These are phyloP conservation scores for Mycena galericulata DNA, from an alignment of 768 basidiomycete genomes.

Conservation along the genomic window DNA sequence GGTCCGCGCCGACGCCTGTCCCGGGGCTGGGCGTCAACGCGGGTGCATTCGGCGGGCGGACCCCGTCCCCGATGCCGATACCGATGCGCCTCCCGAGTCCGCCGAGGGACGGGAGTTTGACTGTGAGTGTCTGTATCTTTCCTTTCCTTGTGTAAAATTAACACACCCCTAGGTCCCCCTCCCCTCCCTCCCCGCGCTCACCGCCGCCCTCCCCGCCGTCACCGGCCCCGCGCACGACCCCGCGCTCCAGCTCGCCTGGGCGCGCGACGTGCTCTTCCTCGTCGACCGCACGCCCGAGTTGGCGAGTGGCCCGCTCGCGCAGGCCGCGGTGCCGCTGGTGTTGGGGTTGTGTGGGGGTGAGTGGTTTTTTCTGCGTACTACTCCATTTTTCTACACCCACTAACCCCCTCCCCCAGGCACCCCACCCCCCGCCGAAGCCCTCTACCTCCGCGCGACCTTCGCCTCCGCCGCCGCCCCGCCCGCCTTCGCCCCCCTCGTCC, in stretches of 20 bases:
- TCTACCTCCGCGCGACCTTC: conserved; percentile 83
- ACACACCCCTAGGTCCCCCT: conserved; percentile 57
- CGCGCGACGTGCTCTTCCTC: conserved; percentile 84
- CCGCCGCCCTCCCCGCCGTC: conserved; percentile 61
- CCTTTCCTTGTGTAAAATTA: no score
- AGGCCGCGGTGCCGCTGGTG: conserved; percentile 74
- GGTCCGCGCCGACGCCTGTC: neutral
- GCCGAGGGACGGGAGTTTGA: conserved; percentile 61
- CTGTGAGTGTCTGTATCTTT: no score
- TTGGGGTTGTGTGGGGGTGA: conserved; percentile 59
- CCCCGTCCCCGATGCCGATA: conserved; percentile 40
- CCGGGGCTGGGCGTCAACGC: neutral
- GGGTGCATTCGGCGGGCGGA: conserved; percentile 28
- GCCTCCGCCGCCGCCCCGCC: conserved; percentile 79
- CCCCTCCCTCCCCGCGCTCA: conserved; percentile 72
- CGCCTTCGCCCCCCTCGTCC: conserved; percentile 71
- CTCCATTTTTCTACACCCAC: neutral
- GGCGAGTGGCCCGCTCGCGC: conserved; percentile 58
- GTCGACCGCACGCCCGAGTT: conserved; percentile 68
- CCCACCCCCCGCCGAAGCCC: conserved; percentile 75
- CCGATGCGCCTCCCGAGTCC: conserved; percentile 34
- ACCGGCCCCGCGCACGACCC: conserved; percentile 70
- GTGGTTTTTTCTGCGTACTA: neutral
- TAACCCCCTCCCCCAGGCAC: no score
- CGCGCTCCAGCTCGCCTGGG: conserved; percentile 77